Evolutionary conservation across 1,284 basidiomycete genomes (phyloP).

Genomic region (Microbotryum intermedium): DNA sequence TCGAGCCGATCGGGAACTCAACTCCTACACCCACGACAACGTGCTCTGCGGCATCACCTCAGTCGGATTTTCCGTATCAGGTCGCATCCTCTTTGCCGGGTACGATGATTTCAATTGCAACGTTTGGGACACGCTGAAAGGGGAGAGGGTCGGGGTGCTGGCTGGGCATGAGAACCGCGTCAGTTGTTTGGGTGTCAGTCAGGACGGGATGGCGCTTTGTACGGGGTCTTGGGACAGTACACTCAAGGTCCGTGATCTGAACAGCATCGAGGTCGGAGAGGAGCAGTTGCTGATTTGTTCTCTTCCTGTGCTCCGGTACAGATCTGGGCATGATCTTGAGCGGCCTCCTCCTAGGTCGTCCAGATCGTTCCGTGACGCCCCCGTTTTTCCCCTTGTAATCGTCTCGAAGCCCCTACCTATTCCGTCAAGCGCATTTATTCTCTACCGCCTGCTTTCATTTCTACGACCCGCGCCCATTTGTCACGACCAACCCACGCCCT

Average conservation of each 20-base stretch:
- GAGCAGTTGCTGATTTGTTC: too few relatives aligned
- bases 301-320: too few relatives aligned
- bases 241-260: conserved; percentile 61
- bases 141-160: conserved; percentile 91
- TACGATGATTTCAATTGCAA: conserved; percentile 99
- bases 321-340: too few relatives aligned
- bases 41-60: conserved; percentile 98
- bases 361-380: too few relatives aligned
- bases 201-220: conserved; percentile 94
- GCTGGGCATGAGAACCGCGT: conserved; percentile 97
- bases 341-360: too few relatives aligned
- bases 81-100: conserved; percentile 92
- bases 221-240: conserved; percentile 97
- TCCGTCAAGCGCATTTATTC: too few relatives aligned
- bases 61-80: conserved; percentile 94
- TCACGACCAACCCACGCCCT: too few relatives aligned
- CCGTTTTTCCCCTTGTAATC: too few relatives aligned
- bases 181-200: conserved; percentile 88
- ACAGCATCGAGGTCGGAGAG: too few relatives aligned
- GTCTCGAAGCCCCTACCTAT: too few relatives aligned
- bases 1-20: conserved; percentile 91
- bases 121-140: conserved; percentile 98
- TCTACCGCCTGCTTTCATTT: too few relatives aligned
- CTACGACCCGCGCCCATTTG: too few relatives aligned
- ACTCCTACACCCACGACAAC: conserved; percentile 95